Base-by-base conservation (phyloP, 768 basidiomycete species). In the Lactarius indigo region DNA sequence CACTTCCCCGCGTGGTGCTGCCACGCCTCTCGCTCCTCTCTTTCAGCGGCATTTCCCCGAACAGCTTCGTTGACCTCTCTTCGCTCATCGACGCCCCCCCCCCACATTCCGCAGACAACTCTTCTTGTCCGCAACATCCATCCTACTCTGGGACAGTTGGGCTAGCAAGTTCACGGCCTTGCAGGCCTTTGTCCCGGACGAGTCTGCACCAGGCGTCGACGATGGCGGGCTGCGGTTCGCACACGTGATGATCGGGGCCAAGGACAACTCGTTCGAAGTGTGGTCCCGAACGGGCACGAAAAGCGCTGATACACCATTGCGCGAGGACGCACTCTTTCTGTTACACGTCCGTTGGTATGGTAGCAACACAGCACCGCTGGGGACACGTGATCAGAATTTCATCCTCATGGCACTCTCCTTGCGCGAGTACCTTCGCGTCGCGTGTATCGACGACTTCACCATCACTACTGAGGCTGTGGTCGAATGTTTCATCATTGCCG, bases 101-200 rank as follows among this genome's bases (percentile, higher is more conserved):
- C 15, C 50, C 6, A 68, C 66, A 1, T 52, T 68, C 35, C 66
- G 66, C 41, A 35, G 58, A 31, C 57, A 59, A 52, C 7, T 68
- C 33, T 60, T 64, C 58, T 68, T 9, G 35, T 37, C 12, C 35
- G 12, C 12, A 37, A 12, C 2, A 12, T 37, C 35, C 35, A 10
- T 37, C 12, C 0, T 12, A 3, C 10, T 9, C 35, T 59, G 62
- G 66, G 47, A 54, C 1, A 50, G 57, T 1, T 63, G 62, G 57
- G 8, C 26, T 2, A 9, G 18, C 20, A 13, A 54, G 31, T 18
- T 67, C 20, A 3, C 8, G 1, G n/a, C 35, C 3, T 56, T 64
- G 63, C 58, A 57, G 23, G 20, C n/a, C 20, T 8, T 63, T 26
- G 33, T 67, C 26, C 62, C 66, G 33, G 50, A 37, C 9, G 54